phyloP scores from a whole-genome alignment of 768 basidiomycete species.

The Chalciporus piperatus region DNA sequence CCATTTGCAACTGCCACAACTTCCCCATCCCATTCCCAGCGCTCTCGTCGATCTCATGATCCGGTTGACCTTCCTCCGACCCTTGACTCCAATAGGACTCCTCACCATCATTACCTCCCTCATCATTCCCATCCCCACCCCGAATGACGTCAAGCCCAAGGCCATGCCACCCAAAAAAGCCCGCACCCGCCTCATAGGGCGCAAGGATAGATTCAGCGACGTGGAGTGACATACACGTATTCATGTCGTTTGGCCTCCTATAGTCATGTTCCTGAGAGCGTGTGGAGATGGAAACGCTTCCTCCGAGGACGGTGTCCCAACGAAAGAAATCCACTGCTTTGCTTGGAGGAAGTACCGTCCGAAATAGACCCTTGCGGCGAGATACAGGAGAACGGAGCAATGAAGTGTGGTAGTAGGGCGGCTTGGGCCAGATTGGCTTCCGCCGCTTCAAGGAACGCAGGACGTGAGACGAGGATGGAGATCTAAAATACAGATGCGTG shows the following conservation, averaged over 20 bases:
- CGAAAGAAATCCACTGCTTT: slow-evolving; percentile 28
- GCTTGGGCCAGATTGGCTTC: slow-evolving; percentile 22
- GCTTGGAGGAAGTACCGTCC: slow-evolving; percentile 16
- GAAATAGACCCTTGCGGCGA: slow-evolving; percentile 25
- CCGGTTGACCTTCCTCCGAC: neutral
- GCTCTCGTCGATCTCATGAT: neutral
- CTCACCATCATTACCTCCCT: neutral
- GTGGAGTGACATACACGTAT: neutral
- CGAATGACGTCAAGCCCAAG: slow-evolving; percentile 14
- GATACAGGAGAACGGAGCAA: slow-evolving; percentile 26
- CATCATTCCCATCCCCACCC: neutral
- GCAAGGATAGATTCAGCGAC: slow-evolving; percentile 22
- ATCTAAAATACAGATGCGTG: neutral
- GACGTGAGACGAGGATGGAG: slow-evolving; percentile 8
- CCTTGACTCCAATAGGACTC: neutral
- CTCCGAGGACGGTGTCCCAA: slow-evolving; percentile 13
- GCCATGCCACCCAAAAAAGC: slow-evolving; percentile 30
- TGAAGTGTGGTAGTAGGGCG: slow-evolving; percentile 28
- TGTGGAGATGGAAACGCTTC: neutral
- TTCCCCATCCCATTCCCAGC: neutral
- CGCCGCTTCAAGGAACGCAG: slow-evolving; percentile 9
- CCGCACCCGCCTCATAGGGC: slow-evolving; percentile 27
- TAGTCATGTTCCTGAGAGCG: neutral
- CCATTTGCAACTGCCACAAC: slow-evolving; percentile 5
- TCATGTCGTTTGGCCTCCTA: neutral